These are phyloP conservation scores for Mollisiaceae sp. DNA, from an alignment of 2,329 filamentous ascomycete genomes.

Conservation along the genomic window DNA sequence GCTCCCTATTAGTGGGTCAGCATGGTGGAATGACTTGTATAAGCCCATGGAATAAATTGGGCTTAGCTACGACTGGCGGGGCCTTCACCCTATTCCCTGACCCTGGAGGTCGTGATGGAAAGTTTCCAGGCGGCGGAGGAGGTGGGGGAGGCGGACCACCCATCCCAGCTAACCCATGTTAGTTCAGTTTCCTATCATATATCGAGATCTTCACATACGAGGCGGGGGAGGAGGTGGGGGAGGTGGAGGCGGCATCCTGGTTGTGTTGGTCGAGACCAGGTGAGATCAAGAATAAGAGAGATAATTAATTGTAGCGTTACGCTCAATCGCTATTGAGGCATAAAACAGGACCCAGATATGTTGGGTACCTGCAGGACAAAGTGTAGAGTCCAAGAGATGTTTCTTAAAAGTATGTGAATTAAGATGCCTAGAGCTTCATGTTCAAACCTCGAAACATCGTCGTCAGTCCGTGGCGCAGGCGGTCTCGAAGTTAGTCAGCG, in stretches of 20 bases:
- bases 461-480: conserved; percentile 17
- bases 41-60: conserved; percentile 30
- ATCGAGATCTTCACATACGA: conserved; percentile 17
- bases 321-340: conserved; percentile 6
- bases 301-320: conserved; percentile 5
- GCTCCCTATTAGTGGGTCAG: conserved; percentile 66
- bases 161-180: conserved; percentile 41
- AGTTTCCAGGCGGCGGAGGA: conserved; percentile 63
- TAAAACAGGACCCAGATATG: conserved; percentile 6
- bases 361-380: not conserved
- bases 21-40: conserved; percentile 31
- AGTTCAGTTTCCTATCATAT: conserved; percentile 1
- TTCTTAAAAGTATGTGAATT: conserved; percentile 1
- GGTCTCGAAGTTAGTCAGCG: not conserved
- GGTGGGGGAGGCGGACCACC: conserved; percentile 67
- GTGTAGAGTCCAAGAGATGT: not conserved
- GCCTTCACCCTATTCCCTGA: conserved; percentile 66
- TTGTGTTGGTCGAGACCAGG: not conserved
- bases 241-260: conserved; percentile 32
- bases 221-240: conserved; percentile 72
- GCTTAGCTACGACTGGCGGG: conserved; percentile 31
- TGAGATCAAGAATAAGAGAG: not conserved
- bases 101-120: conserved; percentile 62
- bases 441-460: conserved; percentile 18
- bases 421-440: conserved; percentile 14